Conservation (phyloP, 2,329 filamentous ascomycete genomes). For the Arthrobotrys iridis region DNA sequence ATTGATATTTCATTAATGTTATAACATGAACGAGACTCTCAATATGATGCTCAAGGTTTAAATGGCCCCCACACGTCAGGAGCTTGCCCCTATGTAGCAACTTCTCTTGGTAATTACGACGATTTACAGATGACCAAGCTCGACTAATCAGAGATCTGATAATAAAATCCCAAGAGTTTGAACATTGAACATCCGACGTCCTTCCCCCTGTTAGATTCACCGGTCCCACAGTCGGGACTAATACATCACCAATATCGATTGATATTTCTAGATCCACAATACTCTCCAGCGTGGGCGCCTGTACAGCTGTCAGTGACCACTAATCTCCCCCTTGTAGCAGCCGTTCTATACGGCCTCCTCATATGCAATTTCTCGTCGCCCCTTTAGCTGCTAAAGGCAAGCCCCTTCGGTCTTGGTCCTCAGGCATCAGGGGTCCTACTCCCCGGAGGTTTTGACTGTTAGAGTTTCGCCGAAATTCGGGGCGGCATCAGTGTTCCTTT, state of each 20-base stretch:
- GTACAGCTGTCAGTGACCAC: constrained; percentile 15
- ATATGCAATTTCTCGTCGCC: too few species aligned
- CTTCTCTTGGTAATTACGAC: not conserved
- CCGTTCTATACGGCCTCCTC: too few species aligned
- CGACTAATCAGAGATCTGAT: not conserved
- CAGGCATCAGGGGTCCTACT: too few species aligned
- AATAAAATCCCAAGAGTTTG: not conserved
- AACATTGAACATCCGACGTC: too few species aligned
- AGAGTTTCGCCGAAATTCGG: too few species aligned
- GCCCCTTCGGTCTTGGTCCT: too few species aligned
- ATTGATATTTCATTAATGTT: too few species aligned
- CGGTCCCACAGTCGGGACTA: not conserved
- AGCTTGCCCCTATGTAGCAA: constrained; percentile 3
- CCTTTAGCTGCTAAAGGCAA: too few species aligned
- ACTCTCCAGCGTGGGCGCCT: constrained; percentile 16
- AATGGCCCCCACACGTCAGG: not conserved
- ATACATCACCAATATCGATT: constrained; percentile 4
- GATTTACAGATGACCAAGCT: not conserved
- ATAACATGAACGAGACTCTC: not conserved
- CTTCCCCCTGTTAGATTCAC: not conserved
- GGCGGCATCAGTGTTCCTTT: too few species aligned
- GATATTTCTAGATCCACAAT: not conserved
- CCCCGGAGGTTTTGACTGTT: too few species aligned
- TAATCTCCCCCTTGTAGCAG: constrained; percentile 4
- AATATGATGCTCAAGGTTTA: not conserved